phyloP scores from a whole-genome alignment of 352 stramenopile genomes.

The Globisporangium abappressorium region DNA sequence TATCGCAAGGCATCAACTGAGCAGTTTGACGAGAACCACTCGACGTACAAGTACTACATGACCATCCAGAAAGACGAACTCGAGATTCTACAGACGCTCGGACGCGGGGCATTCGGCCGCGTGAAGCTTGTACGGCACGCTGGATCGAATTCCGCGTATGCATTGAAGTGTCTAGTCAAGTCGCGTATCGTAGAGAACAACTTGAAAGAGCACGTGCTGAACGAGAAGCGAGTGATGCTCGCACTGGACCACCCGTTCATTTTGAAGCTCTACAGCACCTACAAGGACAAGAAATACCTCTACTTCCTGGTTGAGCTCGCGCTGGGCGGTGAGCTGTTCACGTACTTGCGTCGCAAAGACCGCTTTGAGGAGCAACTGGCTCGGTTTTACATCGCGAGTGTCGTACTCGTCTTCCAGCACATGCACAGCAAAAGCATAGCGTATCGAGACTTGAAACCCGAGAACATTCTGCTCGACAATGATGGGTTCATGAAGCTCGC shows the following conservation, averaged over 20 bases:
- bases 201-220: conserved; percentile 89
- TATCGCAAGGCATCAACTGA: conserved; percentile 33
- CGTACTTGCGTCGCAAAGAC: conserved; percentile 75
- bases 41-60: conserved; percentile 76
- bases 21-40: conserved; percentile 29
- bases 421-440: conserved; percentile 89
- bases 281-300: conserved; percentile 89
- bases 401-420: conserved; percentile 89
- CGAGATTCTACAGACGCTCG: conserved; percentile 71
- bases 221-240: conserved; percentile 89
- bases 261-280: conserved; percentile 85
- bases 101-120: conserved; percentile 85
- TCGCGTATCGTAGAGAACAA: conserved; percentile 90
- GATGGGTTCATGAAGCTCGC: conserved; percentile 89
- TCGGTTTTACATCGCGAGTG: conserved; percentile 87
- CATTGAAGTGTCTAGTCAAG: conserved; percentile 93
- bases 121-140: conserved; percentile 86
- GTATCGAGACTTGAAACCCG: conserved; percentile 90
- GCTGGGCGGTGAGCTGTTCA: conserved; percentile 91
- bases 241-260: conserved; percentile 90
- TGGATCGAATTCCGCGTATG: conserved; percentile 67
- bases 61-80: conserved; percentile 67
- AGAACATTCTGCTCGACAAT: conserved; percentile 86
- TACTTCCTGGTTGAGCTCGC: conserved; percentile 93
- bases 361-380: conserved; percentile 74